Evolutionary conservation across 2,329 filamentous ascomycete species (phyloP).

Genomic region (Boeremia lycopersici): DNA sequence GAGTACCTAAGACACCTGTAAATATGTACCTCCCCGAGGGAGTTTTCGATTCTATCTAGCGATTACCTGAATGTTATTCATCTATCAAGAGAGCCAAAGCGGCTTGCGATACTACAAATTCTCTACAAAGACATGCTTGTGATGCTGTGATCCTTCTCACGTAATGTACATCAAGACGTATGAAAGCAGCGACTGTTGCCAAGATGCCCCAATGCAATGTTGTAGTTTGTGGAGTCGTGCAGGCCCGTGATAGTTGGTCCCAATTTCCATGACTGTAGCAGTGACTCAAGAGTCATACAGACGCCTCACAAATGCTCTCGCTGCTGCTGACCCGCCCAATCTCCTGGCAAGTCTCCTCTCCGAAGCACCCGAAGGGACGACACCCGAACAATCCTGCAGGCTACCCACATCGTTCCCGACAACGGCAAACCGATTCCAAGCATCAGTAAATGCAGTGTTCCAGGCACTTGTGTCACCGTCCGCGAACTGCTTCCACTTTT

Average conservation of each 20-base stretch:
- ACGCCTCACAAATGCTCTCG: constrained; percentile 10
- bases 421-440: constrained; percentile 29
- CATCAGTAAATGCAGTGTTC: constrained; percentile 27
- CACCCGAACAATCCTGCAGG: constrained; percentile 30
- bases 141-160: background rate
- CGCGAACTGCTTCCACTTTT: constrained; percentile 26
- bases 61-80: constrained; percentile 13
- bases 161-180: too few relatives aligned
- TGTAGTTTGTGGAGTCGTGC: too few relatives aligned
- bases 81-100: constrained; percentile 9
- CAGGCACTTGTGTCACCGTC: constrained; percentile 21
- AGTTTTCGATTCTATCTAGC: constrained; percentile 16
- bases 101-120: background rate
- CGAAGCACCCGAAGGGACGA: constrained; percentile 20
- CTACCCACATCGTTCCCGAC: constrained; percentile 29
- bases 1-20: constrained; percentile 17
- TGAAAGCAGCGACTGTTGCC: too few relatives aligned
- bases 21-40: constrained; percentile 16
- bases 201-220: too few relatives aligned
- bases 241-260: too few relatives aligned
- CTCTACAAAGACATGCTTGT: background rate
- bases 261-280: too few relatives aligned
- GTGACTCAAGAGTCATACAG: constrained; percentile 7
- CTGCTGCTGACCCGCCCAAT: constrained; percentile 8
- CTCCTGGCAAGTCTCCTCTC: constrained; percentile 8